Evolutionary conservation across 2,329 filamentous ascomycete species (phyloP).

Genomic region (Ophiognomonia clavigignenti-juglandacearum): DNA sequence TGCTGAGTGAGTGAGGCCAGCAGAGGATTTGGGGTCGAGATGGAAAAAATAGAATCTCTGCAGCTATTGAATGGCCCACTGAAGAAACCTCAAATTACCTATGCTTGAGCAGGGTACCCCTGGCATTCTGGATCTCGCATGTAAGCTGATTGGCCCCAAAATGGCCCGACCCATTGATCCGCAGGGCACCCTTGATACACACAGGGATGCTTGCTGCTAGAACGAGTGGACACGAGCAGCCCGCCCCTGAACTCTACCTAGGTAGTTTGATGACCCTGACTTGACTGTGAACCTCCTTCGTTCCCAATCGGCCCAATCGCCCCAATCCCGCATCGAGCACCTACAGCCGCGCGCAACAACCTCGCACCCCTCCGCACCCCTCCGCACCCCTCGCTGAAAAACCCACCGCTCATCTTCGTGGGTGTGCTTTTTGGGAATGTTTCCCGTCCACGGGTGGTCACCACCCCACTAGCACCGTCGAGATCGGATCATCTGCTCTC

Average conservation of each 20-base stretch:
- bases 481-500: not conserved
- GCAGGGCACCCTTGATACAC: not conserved
- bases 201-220: not conserved
- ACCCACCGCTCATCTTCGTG: no score
- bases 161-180: no score
- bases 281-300: no score
- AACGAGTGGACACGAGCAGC: constrained; percentile 6
- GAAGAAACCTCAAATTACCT: no score
- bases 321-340: not conserved
- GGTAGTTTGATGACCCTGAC: no score
- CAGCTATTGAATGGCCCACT: no score
- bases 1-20: no score
- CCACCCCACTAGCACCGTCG: no score
- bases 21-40: no score
- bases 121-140: not conserved
- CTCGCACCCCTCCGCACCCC: not conserved
- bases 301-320: not conserved
- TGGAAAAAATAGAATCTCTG: no score
- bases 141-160: not conserved
- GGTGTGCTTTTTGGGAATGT: not conserved
- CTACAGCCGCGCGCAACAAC: constrained; percentile 4
- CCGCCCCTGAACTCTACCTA: constrained; percentile 7
- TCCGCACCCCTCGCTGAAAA: no score
- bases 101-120: not conserved
- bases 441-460: no score